Base-by-base conservation (phyloP, 1,139 yeast species). In the Taphrina wiesneri region DNA sequence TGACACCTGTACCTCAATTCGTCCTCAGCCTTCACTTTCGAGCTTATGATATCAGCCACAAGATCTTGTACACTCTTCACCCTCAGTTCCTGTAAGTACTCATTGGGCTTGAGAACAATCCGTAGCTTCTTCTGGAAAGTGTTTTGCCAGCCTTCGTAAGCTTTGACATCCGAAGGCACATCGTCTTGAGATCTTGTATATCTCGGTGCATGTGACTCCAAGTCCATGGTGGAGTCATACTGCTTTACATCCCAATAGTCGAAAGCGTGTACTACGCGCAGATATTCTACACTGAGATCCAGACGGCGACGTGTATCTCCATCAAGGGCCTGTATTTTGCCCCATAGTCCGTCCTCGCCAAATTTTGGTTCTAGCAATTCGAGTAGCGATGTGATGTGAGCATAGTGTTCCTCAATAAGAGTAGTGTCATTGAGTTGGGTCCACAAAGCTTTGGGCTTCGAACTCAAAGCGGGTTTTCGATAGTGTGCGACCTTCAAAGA, bases 1-100 rank as follows among this genome's bases (percentile, higher is more conserved):
- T 66, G 67, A 59, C 72, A 71, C 21, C 72, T 60, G 36, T 49
- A 71, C 64, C 68, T 67, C 30, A 61, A 56, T 25, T 70, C 71
- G 23, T 70, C 72, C 52, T 71, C 71, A 23, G 56, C 61, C 47
- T 54, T 62, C 41, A 70, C 65, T 19, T 69, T 71, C 7, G 62
- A 53, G 1, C 59, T 28, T 9, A 70, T 66, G 26, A 60, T 67
- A 26, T 41, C 36, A 21, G 68, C 45, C 17, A 67, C 63, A 2
- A 65, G 54, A 32, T 63, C 68, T 26, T 62, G 67, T 4, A 68
- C 41, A 3, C 71, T 69, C 45, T 63, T 28, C 5, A 69, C 71
- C 25, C 72, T 70, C 21, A 65, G 60, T 15, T 53, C 41, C 26
- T 47, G 61, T 25, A 71, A 56, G 47, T 70, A 70, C n/a, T 47